Conservation (phyloP, 805 yeast species). For the Blastobotrys peoriensis region DNA sequence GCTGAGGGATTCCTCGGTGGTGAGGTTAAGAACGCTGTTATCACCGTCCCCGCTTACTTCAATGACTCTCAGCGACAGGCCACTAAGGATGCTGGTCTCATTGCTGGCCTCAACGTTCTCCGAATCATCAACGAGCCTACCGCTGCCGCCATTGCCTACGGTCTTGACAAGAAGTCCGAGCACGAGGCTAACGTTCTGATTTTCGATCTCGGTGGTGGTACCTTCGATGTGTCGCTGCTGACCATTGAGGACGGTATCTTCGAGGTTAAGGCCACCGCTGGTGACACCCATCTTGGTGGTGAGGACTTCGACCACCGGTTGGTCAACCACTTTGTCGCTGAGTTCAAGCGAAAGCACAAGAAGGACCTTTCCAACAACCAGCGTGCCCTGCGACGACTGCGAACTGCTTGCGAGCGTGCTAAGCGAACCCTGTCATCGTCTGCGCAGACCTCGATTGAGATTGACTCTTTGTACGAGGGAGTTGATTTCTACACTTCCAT, state of each 20-base stretch:
- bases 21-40: conserved; percentile 83
- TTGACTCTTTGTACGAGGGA: conserved; percentile 93
- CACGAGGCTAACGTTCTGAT: conserved; percentile 84
- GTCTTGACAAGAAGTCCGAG: conserved; percentile 61
- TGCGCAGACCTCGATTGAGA: conserved; percentile 91
- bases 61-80: conserved; percentile 98
- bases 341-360: conserved; percentile 97
- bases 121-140: conserved; percentile 97
- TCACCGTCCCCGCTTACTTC: conserved; percentile 96
- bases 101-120: conserved; percentile 91
- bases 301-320: conserved; percentile 97
- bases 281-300: conserved; percentile 95
- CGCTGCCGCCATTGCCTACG: conserved; percentile 99
- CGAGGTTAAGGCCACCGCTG: conserved; percentile 93
- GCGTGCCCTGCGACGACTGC: conserved; percentile 96
- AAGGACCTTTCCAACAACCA: conserved; percentile 89
- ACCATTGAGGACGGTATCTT: conserved; percentile 94
- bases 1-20: conserved; percentile 88
- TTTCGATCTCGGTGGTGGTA: conserved; percentile 98
- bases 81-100: conserved; percentile 94
- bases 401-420: conserved; percentile 99
- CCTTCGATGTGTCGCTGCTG: conserved; percentile 92
- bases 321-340: conserved; percentile 87
- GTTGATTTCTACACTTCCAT: conserved; percentile 92
- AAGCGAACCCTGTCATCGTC: conserved; percentile 97